Conservation (phyloP, 371 early-diverging fungal genomes). For the Lichtheimia corymbifera region DNA sequence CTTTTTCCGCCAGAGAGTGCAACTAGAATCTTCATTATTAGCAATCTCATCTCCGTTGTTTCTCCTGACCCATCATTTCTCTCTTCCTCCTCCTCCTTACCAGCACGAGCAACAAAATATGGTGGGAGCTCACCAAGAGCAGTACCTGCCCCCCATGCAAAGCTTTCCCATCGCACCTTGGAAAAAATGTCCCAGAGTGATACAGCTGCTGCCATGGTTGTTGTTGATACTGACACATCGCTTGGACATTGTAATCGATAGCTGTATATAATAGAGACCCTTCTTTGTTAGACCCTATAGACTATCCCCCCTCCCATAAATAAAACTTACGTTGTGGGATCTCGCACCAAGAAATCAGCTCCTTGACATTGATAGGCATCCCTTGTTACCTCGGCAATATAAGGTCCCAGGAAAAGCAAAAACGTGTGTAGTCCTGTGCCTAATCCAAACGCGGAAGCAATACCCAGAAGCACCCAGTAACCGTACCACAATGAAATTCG, state of each 20-base stretch:
- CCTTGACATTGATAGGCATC: constrained; percentile 79
- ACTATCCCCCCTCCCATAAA: no score
- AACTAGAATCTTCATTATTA: constrained; percentile 32
- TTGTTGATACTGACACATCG: background rate
- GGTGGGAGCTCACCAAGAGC: constrained; percentile 95
- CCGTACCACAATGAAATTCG: constrained; percentile 69
- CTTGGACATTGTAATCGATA: constrained; percentile 28
- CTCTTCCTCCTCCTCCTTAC: constrained; percentile 40
- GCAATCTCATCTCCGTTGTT: background rate
- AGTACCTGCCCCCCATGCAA: constrained; percentile 92
- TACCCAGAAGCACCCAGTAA: constrained; percentile 85
- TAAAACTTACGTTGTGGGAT: constrained; percentile 17
- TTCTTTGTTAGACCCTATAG: no score
- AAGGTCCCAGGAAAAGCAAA: constrained; percentile 88
- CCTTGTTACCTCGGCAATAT: constrained; percentile 83
- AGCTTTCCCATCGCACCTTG: constrained; percentile 76
- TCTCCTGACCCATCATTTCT: background rate
- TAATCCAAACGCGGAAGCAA: constrained; percentile 88
- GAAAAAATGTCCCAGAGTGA: constrained; percentile 60
- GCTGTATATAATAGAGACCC: constrained; percentile 29
- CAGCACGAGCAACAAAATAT: constrained; percentile 89
- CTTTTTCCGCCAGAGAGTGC: constrained; percentile 71
- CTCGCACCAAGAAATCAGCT: constrained; percentile 37
- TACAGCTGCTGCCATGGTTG: constrained; percentile 22
- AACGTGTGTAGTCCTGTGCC: constrained; percentile 95